A percentile compares a stretch with the other conserved stretches of the same genome.
Conservation (phyloP, 345 rosid genomes). For the Salix suchowensis region DNA sequence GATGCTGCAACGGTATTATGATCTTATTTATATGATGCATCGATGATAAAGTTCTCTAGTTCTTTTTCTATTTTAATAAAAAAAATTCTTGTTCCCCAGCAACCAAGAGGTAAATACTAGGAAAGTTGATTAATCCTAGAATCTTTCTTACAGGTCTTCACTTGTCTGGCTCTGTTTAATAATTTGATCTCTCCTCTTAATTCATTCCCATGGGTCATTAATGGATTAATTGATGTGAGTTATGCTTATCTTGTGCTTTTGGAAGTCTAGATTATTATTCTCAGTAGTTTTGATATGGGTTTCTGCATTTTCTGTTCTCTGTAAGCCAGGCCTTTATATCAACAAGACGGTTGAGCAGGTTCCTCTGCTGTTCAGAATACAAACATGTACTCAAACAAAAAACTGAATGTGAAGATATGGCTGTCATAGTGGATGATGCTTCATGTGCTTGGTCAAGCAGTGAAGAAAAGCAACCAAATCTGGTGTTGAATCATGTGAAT, state of each 20-base stretch:
- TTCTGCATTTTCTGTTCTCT: conserved; percentile 12
- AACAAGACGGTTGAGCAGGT: conserved; percentile 69
- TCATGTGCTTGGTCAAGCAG: conserved; percentile 70
- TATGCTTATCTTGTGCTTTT: conserved; percentile 10
- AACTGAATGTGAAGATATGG: conserved; percentile 36
- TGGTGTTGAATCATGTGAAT: conserved; percentile 53
- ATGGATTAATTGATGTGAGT: conserved; percentile 92
- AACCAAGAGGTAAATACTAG: background rate
- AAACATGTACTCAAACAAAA: conserved; percentile 25
- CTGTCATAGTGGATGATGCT: conserved; percentile 55
- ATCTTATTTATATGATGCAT: background rate
- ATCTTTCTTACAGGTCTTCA: conserved; percentile 63
- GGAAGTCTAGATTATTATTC: background rate
- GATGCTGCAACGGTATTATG: conserved; percentile 81
- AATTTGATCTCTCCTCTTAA: conserved; percentile 86
- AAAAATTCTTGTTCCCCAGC: background rate
- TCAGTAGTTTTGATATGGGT: conserved; percentile 6
- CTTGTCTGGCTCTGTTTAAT: conserved; percentile 88
- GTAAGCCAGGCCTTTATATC: conserved; percentile 75
- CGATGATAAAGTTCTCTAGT: conserved; percentile 2
- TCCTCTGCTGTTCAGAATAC: conserved; percentile 56
- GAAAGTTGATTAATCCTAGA: conserved; percentile 13
- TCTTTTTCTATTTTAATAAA: background rate
- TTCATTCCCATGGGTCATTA: conserved; percentile 96
- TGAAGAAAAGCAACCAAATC: conserved; percentile 32